Evolutionary conservation across 352 stramenopile species (phyloP), one percentile per base, ranked within the genome.

Genomic region (Plasmopara viticola): DNA sequence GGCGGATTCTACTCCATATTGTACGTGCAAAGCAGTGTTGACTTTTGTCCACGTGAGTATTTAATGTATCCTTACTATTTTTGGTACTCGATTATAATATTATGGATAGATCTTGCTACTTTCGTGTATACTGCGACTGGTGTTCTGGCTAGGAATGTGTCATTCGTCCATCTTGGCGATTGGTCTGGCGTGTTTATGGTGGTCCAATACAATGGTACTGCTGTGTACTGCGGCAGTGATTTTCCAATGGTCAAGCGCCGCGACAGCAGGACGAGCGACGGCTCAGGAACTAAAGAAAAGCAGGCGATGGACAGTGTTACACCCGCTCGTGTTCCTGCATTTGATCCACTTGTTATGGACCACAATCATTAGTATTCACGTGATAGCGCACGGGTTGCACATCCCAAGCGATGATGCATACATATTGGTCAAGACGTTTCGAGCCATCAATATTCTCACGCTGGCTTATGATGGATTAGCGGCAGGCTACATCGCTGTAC

Each of bases 171-270:
- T 86, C 7, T 52, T 80, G 17, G 51, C 60, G 0, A 14, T 57
- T 0, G 72, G 70, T 1, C 30, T 75, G 12, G 72, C 78, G 25
- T 60, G 74, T 42, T 53, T 86, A 13, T 73, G 64, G 66, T 82
- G 64, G 68, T 67, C 66, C 53, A 86, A 88, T 55, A 82, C 78
- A 47, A 57, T 88, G 33, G 56, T 88, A 9, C 38, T 88, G 56
- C 62, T 88, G 33, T 86, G 78, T 48, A 85, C 69, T 29, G 78
- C 72, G 7, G 68, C 70, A 1, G 74, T 88, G 48, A 84, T 88
- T 35, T 72, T 86, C 49, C 74, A 86, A 51, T 86, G 74, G 74
- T 80, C 74, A 15, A 75, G 62, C 44, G 74, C 78, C 17, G 70
- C 82, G 10, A 79, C 66, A 1, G 78, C 70, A 0, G 78, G 78